A percentile compares a stretch with the other conserved stretches of the same genome.
phyloP scores from a whole-genome alignment of 208 protist genomes.

The Leishmania arabica region DNA sequence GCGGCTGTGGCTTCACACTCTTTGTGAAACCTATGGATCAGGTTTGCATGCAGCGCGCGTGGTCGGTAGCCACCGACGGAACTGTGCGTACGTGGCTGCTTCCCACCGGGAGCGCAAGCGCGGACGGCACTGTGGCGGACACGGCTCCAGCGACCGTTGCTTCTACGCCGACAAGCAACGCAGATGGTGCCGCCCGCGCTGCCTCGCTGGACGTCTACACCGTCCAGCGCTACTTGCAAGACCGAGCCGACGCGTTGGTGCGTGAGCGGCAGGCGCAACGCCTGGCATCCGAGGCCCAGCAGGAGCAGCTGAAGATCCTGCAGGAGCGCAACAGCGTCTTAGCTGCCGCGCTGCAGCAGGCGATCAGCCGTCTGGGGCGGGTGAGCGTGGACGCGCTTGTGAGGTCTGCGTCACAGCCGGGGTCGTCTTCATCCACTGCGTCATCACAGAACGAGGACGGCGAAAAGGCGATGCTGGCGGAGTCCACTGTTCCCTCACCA shows the following conservation, averaged over 20 bases:
- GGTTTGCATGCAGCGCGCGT: constrained; percentile 49
- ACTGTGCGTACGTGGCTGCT: constrained; percentile 65
- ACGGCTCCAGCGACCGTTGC: neutral
- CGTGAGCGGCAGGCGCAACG: constrained; percentile 22
- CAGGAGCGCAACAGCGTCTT: constrained; percentile 40
- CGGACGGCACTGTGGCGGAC: neutral
- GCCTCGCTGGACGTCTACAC: constrained; percentile 21
- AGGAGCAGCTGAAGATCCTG: constrained; percentile 28
- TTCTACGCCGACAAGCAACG: neutral
- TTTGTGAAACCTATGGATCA: constrained; percentile 40
- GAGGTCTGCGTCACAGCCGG: constrained; percentile 13
- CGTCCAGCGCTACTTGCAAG: constrained; percentile 41
- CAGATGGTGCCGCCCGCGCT: neutral
- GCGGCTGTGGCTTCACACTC: constrained; percentile 38
- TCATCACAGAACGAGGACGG: neutral
- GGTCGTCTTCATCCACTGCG: neutral
- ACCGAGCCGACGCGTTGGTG: constrained; percentile 32
- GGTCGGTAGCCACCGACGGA: constrained; percentile 56
- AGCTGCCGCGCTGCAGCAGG: constrained; percentile 39
- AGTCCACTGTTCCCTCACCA: neutral
- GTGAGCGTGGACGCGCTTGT: constrained; percentile 22
- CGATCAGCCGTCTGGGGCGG: constrained; percentile 24
- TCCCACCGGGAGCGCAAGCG: constrained; percentile 12
- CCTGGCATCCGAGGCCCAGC: constrained; percentile 19
- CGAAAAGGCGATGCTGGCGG: neutral